These are phyloP conservation scores for Viola odorata DNA, from an alignment of 345 rosid species.

Conservation along the genomic window DNA sequence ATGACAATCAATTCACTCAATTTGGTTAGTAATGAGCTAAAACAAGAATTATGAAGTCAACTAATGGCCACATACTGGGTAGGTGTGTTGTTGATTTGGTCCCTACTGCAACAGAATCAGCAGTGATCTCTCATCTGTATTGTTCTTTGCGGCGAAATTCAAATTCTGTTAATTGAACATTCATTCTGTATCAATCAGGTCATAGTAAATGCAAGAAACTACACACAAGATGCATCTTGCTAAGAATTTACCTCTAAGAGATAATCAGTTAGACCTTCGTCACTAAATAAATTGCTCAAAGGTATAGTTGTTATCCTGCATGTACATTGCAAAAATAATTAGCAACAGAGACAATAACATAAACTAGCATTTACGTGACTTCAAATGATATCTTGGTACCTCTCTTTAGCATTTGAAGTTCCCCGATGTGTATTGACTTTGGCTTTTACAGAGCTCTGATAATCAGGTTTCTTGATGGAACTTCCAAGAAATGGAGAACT, in stretches of 20 bases:
- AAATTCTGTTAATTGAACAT: slow-evolving; percentile 29
- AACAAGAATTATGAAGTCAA: background rate
- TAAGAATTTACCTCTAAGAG: slow-evolving; percentile 36
- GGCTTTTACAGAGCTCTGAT: slow-evolving; percentile 37
- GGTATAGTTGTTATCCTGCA: slow-evolving; percentile 44
- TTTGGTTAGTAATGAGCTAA: background rate
- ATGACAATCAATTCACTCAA: background rate
- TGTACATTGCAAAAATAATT: background rate
- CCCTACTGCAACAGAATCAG: slow-evolving; percentile 9
- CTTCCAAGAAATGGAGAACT: slow-evolving; percentile 41
- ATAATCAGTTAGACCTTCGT: slow-evolving; percentile 32
- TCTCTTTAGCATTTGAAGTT: slow-evolving; percentile 26
- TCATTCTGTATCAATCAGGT: background rate
- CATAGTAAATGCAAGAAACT: background rate
- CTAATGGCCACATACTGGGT: slow-evolving; percentile 29
- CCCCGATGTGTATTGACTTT: slow-evolving; percentile 27
- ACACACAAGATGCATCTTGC: background rate
- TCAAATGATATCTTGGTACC: slow-evolving; percentile 25
- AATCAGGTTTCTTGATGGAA: slow-evolving; percentile 39
- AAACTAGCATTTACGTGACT: background rate
- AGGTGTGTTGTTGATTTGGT: slow-evolving; percentile 18
- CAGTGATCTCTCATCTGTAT: slow-evolving; percentile 15
- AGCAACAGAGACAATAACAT: background rate
- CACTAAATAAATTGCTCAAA: slow-evolving; percentile 38
- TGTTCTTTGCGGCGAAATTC: slow-evolving; percentile 22